Conservation (phyloP, 495 filamentous ascomycete genomes). For the Aspergillus kassunensis region DNA sequence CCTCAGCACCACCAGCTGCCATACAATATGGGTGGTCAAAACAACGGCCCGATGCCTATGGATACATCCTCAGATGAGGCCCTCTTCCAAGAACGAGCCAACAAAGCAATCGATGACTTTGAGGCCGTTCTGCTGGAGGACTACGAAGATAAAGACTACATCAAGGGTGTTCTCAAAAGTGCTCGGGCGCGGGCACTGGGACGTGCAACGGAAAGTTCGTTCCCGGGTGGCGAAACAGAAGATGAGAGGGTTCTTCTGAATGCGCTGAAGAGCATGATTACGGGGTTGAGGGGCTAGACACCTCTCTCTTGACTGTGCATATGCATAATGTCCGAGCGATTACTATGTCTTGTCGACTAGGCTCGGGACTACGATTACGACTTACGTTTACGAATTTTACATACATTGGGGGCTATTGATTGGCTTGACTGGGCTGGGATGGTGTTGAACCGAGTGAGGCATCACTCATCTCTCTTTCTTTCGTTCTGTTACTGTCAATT, state of each 20-base stretch:
- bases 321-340: not conserved
- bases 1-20: constrained; percentile 20
- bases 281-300: constrained; percentile 34
- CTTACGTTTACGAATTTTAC: constrained; percentile 18
- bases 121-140: constrained; percentile 47
- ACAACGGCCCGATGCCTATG: constrained; percentile 47
- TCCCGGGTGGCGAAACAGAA: constrained; percentile 44
- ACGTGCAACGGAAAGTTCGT: constrained; percentile 41
- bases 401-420: constrained; percentile 4
- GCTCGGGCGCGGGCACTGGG: constrained; percentile 44
- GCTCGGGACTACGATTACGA: constrained; percentile 19
- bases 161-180: constrained; percentile 47
- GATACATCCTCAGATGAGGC: constrained; percentile 41
- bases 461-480: constrained; percentile 15
- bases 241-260: constrained; percentile 46
- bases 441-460: constrained; percentile 8
- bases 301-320: not conserved
- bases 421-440: too few species aligned
- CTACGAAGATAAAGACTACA: constrained; percentile 50
- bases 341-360: constrained; percentile 1
- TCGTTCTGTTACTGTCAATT: not conserved
- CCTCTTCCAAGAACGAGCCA: constrained; percentile 45
- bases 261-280: constrained; percentile 40
- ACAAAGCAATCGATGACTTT: constrained; percentile 49
- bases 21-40: constrained; percentile 20